Base-by-base conservation (phyloP, 163 green algal genomes). In the Chlamydomonas reinhardtii region DNA sequence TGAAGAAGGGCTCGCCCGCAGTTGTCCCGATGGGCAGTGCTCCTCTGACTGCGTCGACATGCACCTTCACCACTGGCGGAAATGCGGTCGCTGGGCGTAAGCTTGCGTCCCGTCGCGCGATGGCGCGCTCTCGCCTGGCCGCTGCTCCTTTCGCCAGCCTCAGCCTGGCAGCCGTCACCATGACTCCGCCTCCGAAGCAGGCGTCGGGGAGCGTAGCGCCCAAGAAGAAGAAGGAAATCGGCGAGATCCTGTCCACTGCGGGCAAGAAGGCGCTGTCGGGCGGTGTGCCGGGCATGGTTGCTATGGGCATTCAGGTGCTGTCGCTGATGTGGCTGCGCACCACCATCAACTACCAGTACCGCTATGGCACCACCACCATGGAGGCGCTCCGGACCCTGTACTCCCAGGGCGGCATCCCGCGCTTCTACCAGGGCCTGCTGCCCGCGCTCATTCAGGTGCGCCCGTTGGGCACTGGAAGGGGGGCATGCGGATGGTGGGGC, bases 381-480 rank as follows among this genome's bases (percentile, higher is more conserved):
- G 34, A 86, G 73, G 96, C 96, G 3, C 88, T 98, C 31, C 90
- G 90, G 68, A 97, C 94, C 15, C 93, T 99, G n/a, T 99, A 97
- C 85, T 90, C 80, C 54, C 93, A 98, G 34, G 96, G 96, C 31
- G 97, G 97, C 68, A 94, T 99, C 31, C 83, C 88, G 8, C 93
- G 97, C 39, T 99, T 99, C 90, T 99, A 99, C 90, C 91, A 95
- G 32, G 97, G 97, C 69, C 74, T 98, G n/a, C 89, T 85, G 12
- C 96, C 96, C 25, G 96, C 96, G 0, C 93, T 98, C 32, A 90
- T 97, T 61, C 92, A 94, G 92, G 92, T 93, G 76, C 8, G 71
- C 11, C 12, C 9, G 48, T 17, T 19, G 48, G 48, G 48, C 11
- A 22, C 43, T 16, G 48, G 48, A 19, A 14, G 48, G 48, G 12